Percentiles rank a stretch among this genome's conserved stretches.
phyloP scores from a whole-genome alignment of 805 yeast species.

The Kazachstania martiniae region DNA sequence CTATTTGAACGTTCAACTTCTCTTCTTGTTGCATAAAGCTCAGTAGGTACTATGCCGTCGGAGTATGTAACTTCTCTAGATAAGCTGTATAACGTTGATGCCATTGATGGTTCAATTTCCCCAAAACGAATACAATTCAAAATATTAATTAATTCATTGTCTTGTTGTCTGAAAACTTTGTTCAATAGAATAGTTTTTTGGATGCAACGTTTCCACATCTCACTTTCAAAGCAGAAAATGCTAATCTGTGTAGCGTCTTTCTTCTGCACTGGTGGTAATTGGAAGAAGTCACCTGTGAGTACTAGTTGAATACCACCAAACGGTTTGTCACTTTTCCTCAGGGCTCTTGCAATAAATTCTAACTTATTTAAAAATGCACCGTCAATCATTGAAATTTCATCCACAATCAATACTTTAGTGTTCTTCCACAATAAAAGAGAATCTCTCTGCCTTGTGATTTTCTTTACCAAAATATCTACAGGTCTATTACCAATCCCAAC shows the following conservation, averaged over 20 bases:
- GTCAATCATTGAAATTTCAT: constrained; percentile 92
- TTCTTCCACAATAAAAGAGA: constrained; percentile 42
- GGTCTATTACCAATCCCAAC: constrained; percentile 65
- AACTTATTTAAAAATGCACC: constrained; percentile 67
- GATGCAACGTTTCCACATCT: constrained; percentile 56
- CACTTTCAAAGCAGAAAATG: constrained; percentile 64
- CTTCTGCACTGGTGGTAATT: constrained; percentile 77
- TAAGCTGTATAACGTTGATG: constrained; percentile 39
- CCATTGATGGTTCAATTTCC: constrained; percentile 39
- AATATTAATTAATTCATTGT: constrained; percentile 62
- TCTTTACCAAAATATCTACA: constrained; percentile 30
- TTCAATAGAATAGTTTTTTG: constrained; percentile 58
- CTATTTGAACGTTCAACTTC: constrained; percentile 77
- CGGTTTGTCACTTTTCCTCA: constrained; percentile 43
- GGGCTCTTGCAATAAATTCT: constrained; percentile 51
- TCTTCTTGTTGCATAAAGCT: constrained; percentile 70
- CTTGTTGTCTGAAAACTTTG: constrained; percentile 78
- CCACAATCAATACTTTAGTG: constrained; percentile 66
- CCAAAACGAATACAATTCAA: constrained; percentile 77
- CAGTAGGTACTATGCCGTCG: constrained; percentile 84
- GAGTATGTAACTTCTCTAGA: constrained; percentile 45
- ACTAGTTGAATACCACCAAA: constrained; percentile 93
- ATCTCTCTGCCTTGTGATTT: constrained; percentile 11
- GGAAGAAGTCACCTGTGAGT: constrained; percentile 92
- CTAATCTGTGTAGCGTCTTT: constrained; percentile 26